Conservation (phyloP, 2,329 filamentous ascomycete species). For the Curvularia hawaiiensis region DNA sequence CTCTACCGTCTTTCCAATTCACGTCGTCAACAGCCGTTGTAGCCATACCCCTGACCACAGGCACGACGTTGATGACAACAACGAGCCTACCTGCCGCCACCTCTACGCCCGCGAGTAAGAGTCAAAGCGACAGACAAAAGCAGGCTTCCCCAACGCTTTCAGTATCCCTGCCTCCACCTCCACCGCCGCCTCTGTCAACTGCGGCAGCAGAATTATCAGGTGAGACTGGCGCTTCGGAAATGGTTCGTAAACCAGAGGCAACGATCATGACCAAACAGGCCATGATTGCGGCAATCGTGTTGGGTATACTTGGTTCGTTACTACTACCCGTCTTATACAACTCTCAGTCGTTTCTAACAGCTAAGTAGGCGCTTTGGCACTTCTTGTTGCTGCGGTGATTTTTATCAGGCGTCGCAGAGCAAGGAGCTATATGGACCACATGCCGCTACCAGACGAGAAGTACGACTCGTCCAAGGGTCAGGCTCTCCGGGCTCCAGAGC, state of each 20-base stretch:
- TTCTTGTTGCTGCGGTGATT: conserved; percentile 29
- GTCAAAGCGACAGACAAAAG: conserved; percentile 1
- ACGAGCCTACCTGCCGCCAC: conserved; percentile 6
- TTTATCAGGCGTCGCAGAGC: conserved; percentile 35
- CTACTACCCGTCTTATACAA: neutral
- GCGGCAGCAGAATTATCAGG: neutral
- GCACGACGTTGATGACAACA: neutral
- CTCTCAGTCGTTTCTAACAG: neutral
- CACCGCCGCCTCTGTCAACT: neutral
- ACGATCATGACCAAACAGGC: conserved; percentile 35
- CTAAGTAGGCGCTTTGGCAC: conserved; percentile 33
- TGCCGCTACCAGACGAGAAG: conserved; percentile 31
- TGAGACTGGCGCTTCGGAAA: neutral
- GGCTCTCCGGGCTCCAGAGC: conserved; percentile 28
- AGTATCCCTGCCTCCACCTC: neutral
- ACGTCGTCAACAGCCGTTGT: conserved; percentile 7
- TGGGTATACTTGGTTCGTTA: conserved; percentile 37
- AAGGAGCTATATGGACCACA: conserved; percentile 16
- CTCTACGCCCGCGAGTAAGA: conserved; percentile 5
- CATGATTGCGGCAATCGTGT: conserved; percentile 39
- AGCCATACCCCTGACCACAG: conserved; percentile 17
- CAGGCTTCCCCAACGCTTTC: conserved; percentile 1
- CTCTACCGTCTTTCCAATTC: conserved; percentile 15
- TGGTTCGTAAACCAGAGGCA: conserved; percentile 9
- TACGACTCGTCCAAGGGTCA: conserved; percentile 34